Evolutionary conservation across 2,329 filamentous ascomycete species (phyloP).

Genomic region (Hypoxylon sp.): DNA sequence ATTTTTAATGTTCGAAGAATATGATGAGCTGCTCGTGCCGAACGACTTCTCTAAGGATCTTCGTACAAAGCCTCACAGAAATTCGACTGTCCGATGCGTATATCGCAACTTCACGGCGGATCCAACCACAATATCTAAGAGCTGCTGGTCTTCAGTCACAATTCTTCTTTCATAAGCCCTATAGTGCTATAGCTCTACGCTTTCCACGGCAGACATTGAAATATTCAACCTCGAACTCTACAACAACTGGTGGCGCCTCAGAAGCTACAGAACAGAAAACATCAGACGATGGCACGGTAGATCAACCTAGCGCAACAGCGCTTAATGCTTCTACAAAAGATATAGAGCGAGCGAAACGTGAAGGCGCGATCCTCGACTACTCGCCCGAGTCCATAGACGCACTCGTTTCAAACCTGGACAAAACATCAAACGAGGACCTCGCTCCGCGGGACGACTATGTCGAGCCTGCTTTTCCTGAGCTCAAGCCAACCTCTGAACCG

Average conservation of each 20-base stretch:
- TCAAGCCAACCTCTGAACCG: slow-evolving; percentile 40
- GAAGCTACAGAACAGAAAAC: slow-evolving; percentile 12
- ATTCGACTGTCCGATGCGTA: slow-evolving; percentile 46
- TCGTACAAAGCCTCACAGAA: slow-evolving; percentile 61
- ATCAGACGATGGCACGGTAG: slow-evolving; percentile 20
- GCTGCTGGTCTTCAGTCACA: slow-evolving; percentile 29
- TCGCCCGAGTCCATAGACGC: slow-evolving; percentile 56
- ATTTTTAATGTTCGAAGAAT: slow-evolving; percentile 2
- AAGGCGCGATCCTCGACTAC: slow-evolving; percentile 54
- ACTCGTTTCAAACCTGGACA: slow-evolving; percentile 19
- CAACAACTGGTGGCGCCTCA: slow-evolving; percentile 1
- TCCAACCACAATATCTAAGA: slow-evolving; percentile 31
- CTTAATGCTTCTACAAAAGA: slow-evolving; percentile 37
- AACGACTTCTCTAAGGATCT: slow-evolving; percentile 62
- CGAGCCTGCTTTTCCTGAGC: slow-evolving; percentile 2
- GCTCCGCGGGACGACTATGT: slow-evolving; percentile 37
- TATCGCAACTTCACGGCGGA: slow-evolving; percentile 30
- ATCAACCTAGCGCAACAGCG: slow-evolving; percentile 4
- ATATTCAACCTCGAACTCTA: slow-evolving; percentile 3
- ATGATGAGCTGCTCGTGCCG: slow-evolving; percentile 66
- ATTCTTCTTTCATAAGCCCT: slow-evolving; percentile 41
- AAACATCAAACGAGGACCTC: slow-evolving; percentile 56
- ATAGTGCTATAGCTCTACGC: slow-evolving; percentile 42
- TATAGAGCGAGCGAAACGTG: slow-evolving; percentile 43
- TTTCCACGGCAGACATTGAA: slow-evolving; percentile 35